Base-by-base conservation (phyloP, 2,329 filamentous ascomycete species). In the Phaeophleospora eucalypticola region DNA sequence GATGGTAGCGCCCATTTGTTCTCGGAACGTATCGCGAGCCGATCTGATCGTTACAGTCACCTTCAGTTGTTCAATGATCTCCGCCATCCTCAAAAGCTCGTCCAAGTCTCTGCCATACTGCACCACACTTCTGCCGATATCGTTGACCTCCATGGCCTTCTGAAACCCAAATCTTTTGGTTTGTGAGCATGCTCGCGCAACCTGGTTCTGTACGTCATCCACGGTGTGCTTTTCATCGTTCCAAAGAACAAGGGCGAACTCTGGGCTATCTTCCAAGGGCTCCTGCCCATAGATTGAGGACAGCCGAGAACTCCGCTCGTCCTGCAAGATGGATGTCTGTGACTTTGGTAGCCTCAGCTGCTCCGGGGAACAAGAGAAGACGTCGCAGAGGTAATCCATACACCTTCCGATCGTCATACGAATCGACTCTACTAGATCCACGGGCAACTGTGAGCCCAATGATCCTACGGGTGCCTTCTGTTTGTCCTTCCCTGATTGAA, bases 171-270 rank as follows among this genome's bases (percentile, higher is more conserved):
- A 86, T 4, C 73, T 75, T 50, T 77, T 73, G 4, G 82, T 80
- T 56, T 87, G 84, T 51, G 80, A 81, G 72, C 93, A 98, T 41
- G 93, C 93, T 54, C 91, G 81, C 2, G 88, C 86, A 17, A 98
- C 88, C 65, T 97, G 91, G 47, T 94, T 83, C 57, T 84, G 79
- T 4, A 98, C 91, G 65, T 98, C 93, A 38, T 83, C 81, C 36
- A 97, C 84, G 0, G 93, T 98, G 65, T 98, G 93, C 68, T 98
- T 98, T 71, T 98, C 93, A 56, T 98, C 93, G 59, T 98, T 98
- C 93, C 93, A 98, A 4, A 98, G 74, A 14, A 96, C 74, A 36
- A 98, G 72, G 4, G 87, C 86, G 66, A 86, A 98, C 59, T 95
- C 88, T 2, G 80, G 46, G 75, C 46, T 84, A 80, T 70, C 64